Percentiles rank a stretch among this genome's conserved stretches.
Conservation (phyloP, 352 stramenopile genomes). For the Phytopythium aichiense region DNA sequence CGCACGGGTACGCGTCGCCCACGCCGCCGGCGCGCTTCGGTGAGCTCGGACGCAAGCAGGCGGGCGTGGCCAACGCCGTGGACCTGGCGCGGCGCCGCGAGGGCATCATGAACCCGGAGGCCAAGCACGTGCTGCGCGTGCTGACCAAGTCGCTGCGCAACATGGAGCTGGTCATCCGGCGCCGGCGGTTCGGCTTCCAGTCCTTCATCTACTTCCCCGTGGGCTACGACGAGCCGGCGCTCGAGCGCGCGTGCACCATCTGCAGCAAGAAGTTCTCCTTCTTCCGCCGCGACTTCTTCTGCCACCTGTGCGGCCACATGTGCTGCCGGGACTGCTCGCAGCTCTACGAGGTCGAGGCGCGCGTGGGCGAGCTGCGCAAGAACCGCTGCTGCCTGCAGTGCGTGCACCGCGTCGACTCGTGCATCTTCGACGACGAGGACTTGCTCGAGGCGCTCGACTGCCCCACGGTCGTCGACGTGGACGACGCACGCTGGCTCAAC, state of each 20-base stretch:
- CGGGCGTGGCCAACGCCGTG: slow-evolving; percentile 12
- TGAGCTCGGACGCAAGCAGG: slow-evolving; percentile 6
- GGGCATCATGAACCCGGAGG: slow-evolving; percentile 46
- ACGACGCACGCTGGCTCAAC: slow-evolving; percentile 45
- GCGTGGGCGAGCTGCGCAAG: slow-evolving; percentile 31
- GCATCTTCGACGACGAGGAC: slow-evolving; percentile 47
- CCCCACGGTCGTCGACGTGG: slow-evolving; percentile 35
- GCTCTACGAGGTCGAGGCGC: slow-evolving; percentile 44
- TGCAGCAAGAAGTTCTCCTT: slow-evolving; percentile 44
- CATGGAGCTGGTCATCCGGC: slow-evolving; percentile 43
- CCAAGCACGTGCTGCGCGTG: slow-evolving; percentile 37
- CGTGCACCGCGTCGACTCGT: slow-evolving; percentile 38
- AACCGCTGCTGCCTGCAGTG: slow-evolving; percentile 44
- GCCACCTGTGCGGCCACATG: slow-evolving; percentile 46
- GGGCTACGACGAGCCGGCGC: slow-evolving; percentile 16
- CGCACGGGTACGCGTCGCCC: slow-evolving; percentile 48
- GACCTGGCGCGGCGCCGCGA: slow-evolving; percentile 28
- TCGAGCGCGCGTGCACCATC: slow-evolving; percentile 31
- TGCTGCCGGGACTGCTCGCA: slow-evolving; percentile 40
- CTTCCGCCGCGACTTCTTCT: slow-evolving; percentile 48
- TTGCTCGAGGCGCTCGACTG: slow-evolving; percentile 32
- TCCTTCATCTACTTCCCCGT: slow-evolving; percentile 49
- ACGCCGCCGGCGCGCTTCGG: slow-evolving; percentile 32
- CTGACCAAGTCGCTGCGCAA: slow-evolving; percentile 42
- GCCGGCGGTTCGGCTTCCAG: slow-evolving; percentile 55